Evolutionary conservation across 179 eudicot genomes (phyloP), one percentile per base, ranked within the genome.

Genomic region (Beta lomatogona): DNA sequence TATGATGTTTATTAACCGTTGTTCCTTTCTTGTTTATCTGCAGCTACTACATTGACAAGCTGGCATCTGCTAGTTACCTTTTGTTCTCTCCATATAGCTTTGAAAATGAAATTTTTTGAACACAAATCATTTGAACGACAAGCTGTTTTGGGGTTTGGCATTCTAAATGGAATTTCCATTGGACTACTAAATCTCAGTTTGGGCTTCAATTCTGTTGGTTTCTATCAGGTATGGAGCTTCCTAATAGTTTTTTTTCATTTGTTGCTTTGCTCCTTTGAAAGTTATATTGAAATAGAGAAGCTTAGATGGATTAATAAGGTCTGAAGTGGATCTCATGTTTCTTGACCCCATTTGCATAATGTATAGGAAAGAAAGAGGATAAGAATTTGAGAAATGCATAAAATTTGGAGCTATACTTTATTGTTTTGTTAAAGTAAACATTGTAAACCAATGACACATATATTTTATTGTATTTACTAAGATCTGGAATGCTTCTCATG

Each of bases 11-110:
- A 57, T 54, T 81, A 48, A 81, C 64, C 10, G 9, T 65, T 58
- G 19, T 69, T 69, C 53, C 9, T 73, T 21, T 77, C 28, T 53
- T 71, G 79, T 65, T 11, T 75, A 60, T 64, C 64, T 78, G 82
- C 94, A 93, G 97, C 97, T 76, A 93, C 97, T 69, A 93, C 97
- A 79, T 88, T 93, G 89, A 93, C 97, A 8, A 93, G 97, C 86
- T 93, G 97, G 97, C 97, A 93, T 90, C 97, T 93, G 71, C 83
- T 93, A 80, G 98, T 93, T 41, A 93, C 98, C 19, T 93, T 92
- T 83, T 92, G 94, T 73, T 93, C 98, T 48, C 96, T 93, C 81
- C 98, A 93, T 79, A 89, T 88, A 83, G 98, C 98, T 63, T 79
- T 92, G 64, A 84, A 90, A 83, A 65, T 93, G 89, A 91, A 89